Percentiles rank a stretch among this genome's conserved stretches.
Evolutionary conservation across 169 alveolate genomes (phyloP).

Genomic region (Pseudocohnilembus persalinus): DNA sequence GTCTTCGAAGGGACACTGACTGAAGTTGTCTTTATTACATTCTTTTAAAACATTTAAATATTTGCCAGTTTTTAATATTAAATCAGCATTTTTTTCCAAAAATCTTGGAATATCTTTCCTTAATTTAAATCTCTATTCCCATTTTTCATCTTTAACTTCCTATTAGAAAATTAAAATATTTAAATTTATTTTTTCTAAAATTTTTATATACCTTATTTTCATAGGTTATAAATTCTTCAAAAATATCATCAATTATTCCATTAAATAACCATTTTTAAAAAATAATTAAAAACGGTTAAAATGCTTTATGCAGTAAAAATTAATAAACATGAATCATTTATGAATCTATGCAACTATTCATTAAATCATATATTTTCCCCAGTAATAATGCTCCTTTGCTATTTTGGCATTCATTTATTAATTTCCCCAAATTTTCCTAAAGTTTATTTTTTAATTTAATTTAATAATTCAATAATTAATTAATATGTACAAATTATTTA

Average conservation of each 20-base stretch:
- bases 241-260: conserved; percentile 79
- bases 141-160: too few relatives aligned
- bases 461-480: neutral
- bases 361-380: conserved; percentile 63
- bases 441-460: too few relatives aligned
- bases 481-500: neutral
- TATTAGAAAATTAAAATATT: too few relatives aligned
- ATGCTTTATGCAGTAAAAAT: conserved; percentile 70
- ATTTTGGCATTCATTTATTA: conserved; percentile 16
- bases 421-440: neutral
- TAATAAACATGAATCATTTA: conserved; percentile 64
- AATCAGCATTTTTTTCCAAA: conserved; percentile 57
- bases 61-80: conserved; percentile 72
- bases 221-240: conserved; percentile 74
- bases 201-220: conserved; percentile 73
- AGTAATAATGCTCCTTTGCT: conserved; percentile 75
- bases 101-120: conserved; percentile 69
- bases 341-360: conserved; percentile 68
- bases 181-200: too few relatives aligned
- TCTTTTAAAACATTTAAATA: conserved; percentile 62
- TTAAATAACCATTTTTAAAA: conserved; percentile 75
- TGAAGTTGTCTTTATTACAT: neutral
- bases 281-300: conserved; percentile 73
- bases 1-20: neutral
- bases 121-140: conserved; percentile 74